Percentiles rank a stretch among this genome's conserved stretches.
Evolutionary conservation across 2,329 filamentous ascomycete species (phyloP).

Genomic region (Trichoderma atrobrunneum): DNA sequence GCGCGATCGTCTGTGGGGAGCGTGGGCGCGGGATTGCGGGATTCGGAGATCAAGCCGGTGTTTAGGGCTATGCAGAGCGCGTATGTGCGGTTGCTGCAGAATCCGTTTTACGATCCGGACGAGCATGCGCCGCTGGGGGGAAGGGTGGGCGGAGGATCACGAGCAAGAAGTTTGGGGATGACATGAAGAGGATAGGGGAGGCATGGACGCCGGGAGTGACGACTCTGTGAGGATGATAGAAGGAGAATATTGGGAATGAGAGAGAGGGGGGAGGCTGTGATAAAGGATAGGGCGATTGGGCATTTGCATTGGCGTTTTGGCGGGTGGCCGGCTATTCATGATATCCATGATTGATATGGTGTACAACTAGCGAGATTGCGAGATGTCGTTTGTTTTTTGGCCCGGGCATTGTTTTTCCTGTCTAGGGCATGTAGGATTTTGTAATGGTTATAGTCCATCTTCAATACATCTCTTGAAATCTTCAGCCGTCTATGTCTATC

Average conservation of each 20-base stretch:
- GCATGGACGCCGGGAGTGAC: slow-evolving; percentile 74
- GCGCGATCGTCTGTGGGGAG: slow-evolving; percentile 31
- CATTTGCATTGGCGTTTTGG: slow-evolving; percentile 19
- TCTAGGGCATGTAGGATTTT: slow-evolving; percentile 12
- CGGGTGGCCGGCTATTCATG: neutral
- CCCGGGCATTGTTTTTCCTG: neutral
- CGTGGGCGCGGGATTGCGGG: slow-evolving; percentile 66
- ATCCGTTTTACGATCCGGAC: slow-evolving; percentile 92
- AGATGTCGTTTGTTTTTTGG: neutral
- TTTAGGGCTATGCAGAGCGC: slow-evolving; percentile 92
- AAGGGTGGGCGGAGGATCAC: slow-evolving; percentile 67
- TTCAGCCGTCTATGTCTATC: neutral
- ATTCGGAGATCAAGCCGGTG: slow-evolving; percentile 84
- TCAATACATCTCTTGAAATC: neutral
- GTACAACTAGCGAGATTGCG: slow-evolving; percentile 4
- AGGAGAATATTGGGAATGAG: neutral
- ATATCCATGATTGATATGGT: slow-evolving; percentile 11
- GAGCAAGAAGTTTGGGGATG: slow-evolving; percentile 74
- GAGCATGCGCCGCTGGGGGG: slow-evolving; percentile 64
- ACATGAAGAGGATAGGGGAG: slow-evolving; percentile 83
- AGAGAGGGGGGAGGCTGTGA: neutral
- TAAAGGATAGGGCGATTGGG: neutral
- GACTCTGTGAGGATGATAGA: slow-evolving; percentile 45
- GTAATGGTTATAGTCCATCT: neutral
- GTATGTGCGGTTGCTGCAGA: slow-evolving; percentile 84